Base-by-base conservation (phyloP, 371 early-diverging fungal species). In the Syncephalastrum racemosum region DNA sequence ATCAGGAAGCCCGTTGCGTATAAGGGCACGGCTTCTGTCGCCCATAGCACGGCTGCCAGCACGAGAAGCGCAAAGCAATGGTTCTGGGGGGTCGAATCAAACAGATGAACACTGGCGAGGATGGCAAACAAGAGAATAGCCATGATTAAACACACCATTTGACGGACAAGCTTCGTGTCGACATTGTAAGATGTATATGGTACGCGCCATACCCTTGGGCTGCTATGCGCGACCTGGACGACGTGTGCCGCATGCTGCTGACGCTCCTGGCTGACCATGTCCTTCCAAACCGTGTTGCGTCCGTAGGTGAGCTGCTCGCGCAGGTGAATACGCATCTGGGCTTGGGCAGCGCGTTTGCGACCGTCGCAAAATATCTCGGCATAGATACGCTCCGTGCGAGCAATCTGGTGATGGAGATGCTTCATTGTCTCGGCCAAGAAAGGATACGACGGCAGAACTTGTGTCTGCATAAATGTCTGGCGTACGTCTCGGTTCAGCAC, bases 231-330 rank as follows among this genome's bases (percentile, higher is more conserved):
- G 8, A 60, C 64, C 46, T 73, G 69, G 4, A 63, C 46, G 12
- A 72, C 72, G 12, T 68, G 64, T 6, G 79, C 73, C 19, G 71
- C 78, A 22, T 63, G 56, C 2, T 72, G 71, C 57, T 75, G 64
- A 23, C 92, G 82, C 64, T 90, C 90, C 46, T 81, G 68, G 18
- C 81, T 79, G 40, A 91, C 78, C 87, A 90, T 81, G 59, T 90
- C 92, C 50, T 88, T 76, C 92, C 92, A 91, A 16, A 91, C 79
- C 0, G 91, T 90, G 52, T 84, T 88, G 39, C 92, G 82, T 62
- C 89, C 89, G 77, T 79, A 90, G 10, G 79, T 75, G 47, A 91
- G 73, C 49, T 83, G 85, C 50, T 91, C 89, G 14, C 88, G 76
- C 53, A 90, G 62, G 44, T 85, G 79, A 2, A 70, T 62, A 18